phyloP scores from a whole-genome alignment of 192 early-diverging fungal genomes.

The Diversispora epigaea region DNA sequence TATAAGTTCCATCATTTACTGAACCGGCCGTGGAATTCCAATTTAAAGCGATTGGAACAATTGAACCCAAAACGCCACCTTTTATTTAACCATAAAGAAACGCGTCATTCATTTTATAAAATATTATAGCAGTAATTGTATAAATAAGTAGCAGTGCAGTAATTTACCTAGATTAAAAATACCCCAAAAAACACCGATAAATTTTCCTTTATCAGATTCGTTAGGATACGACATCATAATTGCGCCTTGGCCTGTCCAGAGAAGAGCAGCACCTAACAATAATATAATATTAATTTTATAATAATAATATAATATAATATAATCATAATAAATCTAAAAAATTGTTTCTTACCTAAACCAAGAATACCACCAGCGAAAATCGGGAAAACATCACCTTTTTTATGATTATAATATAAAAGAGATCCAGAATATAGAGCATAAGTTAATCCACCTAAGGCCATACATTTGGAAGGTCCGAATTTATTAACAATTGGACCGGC shows the following conservation, averaged over 20 bases:
- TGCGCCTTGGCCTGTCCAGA: constrained; percentile 74
- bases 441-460: constrained; percentile 63
- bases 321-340: neutral
- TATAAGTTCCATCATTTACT: constrained; percentile 71
- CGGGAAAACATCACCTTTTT: constrained; percentile 56
- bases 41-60: constrained; percentile 71
- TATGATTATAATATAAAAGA: constrained; percentile 69
- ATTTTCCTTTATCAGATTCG: constrained; percentile 79
- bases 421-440: constrained; percentile 80
- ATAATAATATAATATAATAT: neutral
- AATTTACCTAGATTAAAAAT: constrained; percentile 65
- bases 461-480: constrained; percentile 68
- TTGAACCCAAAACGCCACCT: constrained; percentile 78
- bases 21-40: constrained; percentile 51
- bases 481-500: constrained; percentile 80
- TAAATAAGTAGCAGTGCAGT: neutral
- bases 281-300: neutral
- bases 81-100: constrained; percentile 39
- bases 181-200: constrained; percentile 85
- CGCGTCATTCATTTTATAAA: neutral
- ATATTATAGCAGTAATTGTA: neutral
- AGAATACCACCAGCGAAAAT: constrained; percentile 77
- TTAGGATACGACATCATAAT: constrained; percentile 86
- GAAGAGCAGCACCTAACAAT: constrained; percentile 60
- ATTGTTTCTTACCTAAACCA: constrained; percentile 52